Base-by-base conservation (phyloP, 2,329 filamentous ascomycete genomes). In the Akanthomyces uredinophilus region DNA sequence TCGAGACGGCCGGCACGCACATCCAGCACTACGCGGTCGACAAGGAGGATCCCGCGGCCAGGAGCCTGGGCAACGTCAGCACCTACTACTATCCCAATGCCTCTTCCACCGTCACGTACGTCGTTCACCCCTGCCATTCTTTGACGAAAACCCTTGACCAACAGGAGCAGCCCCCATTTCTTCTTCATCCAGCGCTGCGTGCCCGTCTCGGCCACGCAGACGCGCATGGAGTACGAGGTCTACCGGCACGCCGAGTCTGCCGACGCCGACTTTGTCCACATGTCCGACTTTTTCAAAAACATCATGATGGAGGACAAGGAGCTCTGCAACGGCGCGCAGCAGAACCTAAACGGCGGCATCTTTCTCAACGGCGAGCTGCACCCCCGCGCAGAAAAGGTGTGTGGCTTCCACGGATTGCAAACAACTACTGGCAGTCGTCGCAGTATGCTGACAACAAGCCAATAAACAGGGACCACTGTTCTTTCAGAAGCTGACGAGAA, bases 351-450 rank as follows among this genome's bases (percentile, higher is more conserved):
- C 62, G 72, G 75, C 0, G 81, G 80, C 1, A 74, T 82, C 22
- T 83, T 81, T 64, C 69, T 81, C 67, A 81, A 79, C 65, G 81
- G 81, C 61, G 77, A 82, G 66, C 70, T 82, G 62, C 81, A 83
- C 65, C 80, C 81, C 0, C 71, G 77, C n/a, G 76, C 77, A 66
- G 81, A 83, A 68, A 79, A 80, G 60, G 60, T 56, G 11, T n/a
- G 16, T 10, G 14, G 13, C 5, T 3, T 5, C 11, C 32, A 8
- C 10, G 7, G 6, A 35, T 35, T 10, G 7, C 2, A 8, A 35
- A 35, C 2, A 11, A 39, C 37, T 5, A 10, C 37, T 4, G 11
- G 14, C 11, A 39, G 10, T 14, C n/a, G n/a, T 11, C 11, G 37
- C 10, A 4, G 13, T 39, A 3, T 4, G n/a, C 46, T 52, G 29